Percentiles rank a stretch among this genome's conserved stretches.
These are phyloP conservation scores for Linanthus parryae DNA, from an alignment of 148 eudicot genomes.

Conservation along the genomic window DNA sequence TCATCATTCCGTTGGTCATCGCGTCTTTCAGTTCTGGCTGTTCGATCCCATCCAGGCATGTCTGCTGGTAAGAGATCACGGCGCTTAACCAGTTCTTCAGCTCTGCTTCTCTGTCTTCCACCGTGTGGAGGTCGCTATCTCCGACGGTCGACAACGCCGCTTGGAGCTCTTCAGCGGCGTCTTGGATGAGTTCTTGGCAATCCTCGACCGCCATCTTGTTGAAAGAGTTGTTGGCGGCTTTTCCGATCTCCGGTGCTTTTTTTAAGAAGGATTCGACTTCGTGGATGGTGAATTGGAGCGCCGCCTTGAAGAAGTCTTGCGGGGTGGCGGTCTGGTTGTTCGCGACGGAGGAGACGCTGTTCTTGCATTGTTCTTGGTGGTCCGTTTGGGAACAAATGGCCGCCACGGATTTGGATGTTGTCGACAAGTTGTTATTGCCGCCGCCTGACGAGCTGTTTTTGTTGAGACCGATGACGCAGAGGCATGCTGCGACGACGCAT, in stretches of 20 bases:
- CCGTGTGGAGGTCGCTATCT: background rate
- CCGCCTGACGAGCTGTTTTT: background rate
- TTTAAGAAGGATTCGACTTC: background rate
- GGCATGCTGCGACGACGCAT: background rate
- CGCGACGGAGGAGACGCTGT: background rate
- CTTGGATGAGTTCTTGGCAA: background rate
- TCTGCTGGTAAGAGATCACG: background rate
- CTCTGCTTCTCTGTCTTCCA: background rate
- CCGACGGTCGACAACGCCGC: slow-evolving; percentile 2
- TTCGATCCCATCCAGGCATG: background rate
- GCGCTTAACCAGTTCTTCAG: slow-evolving; percentile 3
- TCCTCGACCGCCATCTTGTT: slow-evolving; percentile 3
- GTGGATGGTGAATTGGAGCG: background rate
- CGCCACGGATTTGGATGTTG: background rate
- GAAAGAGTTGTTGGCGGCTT: background rate
- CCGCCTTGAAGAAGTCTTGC: background rate
- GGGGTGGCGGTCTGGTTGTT: slow-evolving; percentile 4
- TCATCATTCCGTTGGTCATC: background rate
- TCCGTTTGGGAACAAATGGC: slow-evolving; percentile 7
- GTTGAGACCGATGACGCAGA: slow-evolving; percentile 1
- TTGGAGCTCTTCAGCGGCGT: slow-evolving; percentile 4
- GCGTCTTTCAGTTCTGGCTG: background rate
- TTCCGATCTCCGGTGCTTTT: background rate
- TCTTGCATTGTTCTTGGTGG: background rate
- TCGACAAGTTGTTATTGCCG: background rate